phyloP scores from a whole-genome alignment of 192 early-diverging fungal genomes.

The Lobosporangium transversale region DNA sequence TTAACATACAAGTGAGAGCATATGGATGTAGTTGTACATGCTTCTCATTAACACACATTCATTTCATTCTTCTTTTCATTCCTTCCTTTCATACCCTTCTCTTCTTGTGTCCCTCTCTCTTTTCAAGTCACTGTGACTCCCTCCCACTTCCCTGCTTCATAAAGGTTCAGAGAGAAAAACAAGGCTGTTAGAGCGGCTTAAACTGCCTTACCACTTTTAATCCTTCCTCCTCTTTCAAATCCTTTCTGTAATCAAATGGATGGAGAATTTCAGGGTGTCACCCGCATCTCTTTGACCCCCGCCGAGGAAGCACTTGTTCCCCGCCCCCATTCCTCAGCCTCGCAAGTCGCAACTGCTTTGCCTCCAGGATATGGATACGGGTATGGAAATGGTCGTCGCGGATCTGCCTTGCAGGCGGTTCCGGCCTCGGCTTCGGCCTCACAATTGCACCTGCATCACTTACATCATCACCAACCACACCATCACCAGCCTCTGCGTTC shows the following conservation, averaged over 20 bases:
- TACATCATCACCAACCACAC: neutral
- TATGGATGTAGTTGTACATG: too few relatives aligned
- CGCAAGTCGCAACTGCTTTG: conserved; percentile 37
- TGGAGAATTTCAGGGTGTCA: conserved; percentile 36
- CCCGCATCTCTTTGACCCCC: conserved; percentile 30
- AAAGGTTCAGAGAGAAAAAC: too few relatives aligned
- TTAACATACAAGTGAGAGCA: too few relatives aligned
- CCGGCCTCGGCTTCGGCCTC: too few relatives aligned
- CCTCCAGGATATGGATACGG: conserved; percentile 27
- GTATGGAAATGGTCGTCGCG: too few relatives aligned
- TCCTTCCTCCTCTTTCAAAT: neutral
- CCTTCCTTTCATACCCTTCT: too few relatives aligned
- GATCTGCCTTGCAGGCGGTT: too few relatives aligned
- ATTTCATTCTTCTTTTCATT: neutral
- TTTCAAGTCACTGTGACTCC: neutral
- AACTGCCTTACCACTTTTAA: too few relatives aligned
- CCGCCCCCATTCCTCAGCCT: conserved; percentile 32
- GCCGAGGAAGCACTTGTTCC: conserved; percentile 42
- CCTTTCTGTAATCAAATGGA: neutral
- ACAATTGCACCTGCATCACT: neutral
- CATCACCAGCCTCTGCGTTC: conserved; percentile 7
- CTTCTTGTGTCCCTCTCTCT: neutral
- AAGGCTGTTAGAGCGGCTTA: too few relatives aligned
- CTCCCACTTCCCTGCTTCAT: neutral
- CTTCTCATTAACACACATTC: too few relatives aligned